Percentiles rank a stretch among this genome's conserved stretches.
These are phyloP conservation scores for Lenzites betulinus DNA, from an alignment of 768 basidiomycete species.

Conservation along the genomic window DNA sequence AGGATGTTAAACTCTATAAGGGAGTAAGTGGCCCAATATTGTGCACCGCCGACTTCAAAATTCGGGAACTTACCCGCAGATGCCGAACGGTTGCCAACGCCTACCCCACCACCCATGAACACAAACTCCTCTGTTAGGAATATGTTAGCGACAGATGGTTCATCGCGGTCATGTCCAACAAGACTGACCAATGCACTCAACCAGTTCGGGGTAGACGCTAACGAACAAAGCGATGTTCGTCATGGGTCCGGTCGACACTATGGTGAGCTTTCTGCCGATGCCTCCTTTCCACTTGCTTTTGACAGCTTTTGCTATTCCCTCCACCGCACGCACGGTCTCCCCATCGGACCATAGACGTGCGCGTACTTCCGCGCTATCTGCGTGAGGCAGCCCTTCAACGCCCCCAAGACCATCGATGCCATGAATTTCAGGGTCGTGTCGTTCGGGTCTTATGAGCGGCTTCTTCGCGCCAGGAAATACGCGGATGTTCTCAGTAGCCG, in stretches of 20 bases:
- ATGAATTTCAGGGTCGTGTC: constrained; percentile 78
- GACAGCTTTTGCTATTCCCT: constrained; percentile 66
- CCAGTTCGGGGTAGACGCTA: constrained; percentile 47
- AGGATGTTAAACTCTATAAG: constrained; percentile 73
- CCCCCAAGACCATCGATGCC: constrained; percentile 83
- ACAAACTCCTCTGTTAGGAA: constrained; percentile 56
- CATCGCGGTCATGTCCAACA: background rate
- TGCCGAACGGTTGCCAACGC: constrained; percentile 77
- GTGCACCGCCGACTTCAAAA: background rate
- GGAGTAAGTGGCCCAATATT: background rate
- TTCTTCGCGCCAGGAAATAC: constrained; percentile 71
- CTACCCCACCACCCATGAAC: constrained; percentile 92
- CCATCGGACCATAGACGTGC: constrained; percentile 50
- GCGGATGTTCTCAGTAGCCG: constrained; percentile 54
- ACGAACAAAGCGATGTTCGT: constrained; percentile 65
- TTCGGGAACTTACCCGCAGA: constrained; percentile 53
- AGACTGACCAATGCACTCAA: constrained; percentile 45
- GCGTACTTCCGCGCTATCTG: constrained; percentile 49
- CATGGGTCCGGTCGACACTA: constrained; percentile 83
- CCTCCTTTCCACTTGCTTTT: constrained; percentile 58
- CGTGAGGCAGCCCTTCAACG: constrained; percentile 70
- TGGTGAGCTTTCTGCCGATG: constrained; percentile 57
- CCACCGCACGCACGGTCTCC: constrained; percentile 52
- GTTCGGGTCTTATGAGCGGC: constrained; percentile 64
- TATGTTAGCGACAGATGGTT: background rate